Evolutionary conservation across 768 basidiomycete species (phyloP).

Genomic region (Leccinum olivaceopallidum): DNA sequence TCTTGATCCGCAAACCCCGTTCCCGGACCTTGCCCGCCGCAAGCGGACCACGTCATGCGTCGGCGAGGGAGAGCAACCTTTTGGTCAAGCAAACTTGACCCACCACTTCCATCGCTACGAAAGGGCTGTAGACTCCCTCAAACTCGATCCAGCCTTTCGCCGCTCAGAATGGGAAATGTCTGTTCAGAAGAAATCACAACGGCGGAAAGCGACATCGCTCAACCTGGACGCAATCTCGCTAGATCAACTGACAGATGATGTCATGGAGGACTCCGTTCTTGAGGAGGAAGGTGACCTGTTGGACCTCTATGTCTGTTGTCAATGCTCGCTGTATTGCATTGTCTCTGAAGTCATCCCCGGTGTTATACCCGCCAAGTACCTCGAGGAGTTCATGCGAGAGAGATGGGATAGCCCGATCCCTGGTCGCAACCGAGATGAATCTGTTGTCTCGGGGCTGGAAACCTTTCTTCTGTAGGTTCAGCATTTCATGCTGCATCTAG

Average conservation of each 20-base stretch:
- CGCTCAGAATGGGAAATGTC: slow-evolving; percentile 61
- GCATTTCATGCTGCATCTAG: slow-evolving; percentile 1
- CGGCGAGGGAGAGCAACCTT: slow-evolving; percentile 47
- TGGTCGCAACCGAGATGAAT: slow-evolving; percentile 55
- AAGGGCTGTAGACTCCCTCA: slow-evolving; percentile 66
- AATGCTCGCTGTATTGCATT: slow-evolving; percentile 75
- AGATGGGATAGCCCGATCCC: slow-evolving; percentile 57
- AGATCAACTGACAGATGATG: slow-evolving; percentile 28
- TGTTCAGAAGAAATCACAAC: slow-evolving; percentile 50
- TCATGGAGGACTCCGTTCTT: slow-evolving; percentile 31
- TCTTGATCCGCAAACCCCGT: slow-evolving; percentile 38
- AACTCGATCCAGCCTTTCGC: slow-evolving; percentile 61
- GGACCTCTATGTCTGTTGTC: slow-evolving; percentile 83
- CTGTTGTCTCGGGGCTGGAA: slow-evolving; percentile 60
- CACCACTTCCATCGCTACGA: slow-evolving; percentile 83
- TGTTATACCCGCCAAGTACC: slow-evolving; percentile 59
- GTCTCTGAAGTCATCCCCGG: slow-evolving; percentile 72
- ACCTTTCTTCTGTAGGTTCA: slow-evolving; percentile 62
- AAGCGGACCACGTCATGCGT: slow-evolving; percentile 53
- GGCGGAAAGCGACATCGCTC: slow-evolving; percentile 51
- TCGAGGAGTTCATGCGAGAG: slow-evolving; percentile 65
- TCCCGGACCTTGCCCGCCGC: slow-evolving; percentile 59
- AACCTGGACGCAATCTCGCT: slow-evolving; percentile 30
- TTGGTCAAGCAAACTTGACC: slow-evolving; percentile 54
- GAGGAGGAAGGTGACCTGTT: slow-evolving; percentile 55